Conservation (phyloP, 768 basidiomycete genomes). For the Russula earlei region DNA sequence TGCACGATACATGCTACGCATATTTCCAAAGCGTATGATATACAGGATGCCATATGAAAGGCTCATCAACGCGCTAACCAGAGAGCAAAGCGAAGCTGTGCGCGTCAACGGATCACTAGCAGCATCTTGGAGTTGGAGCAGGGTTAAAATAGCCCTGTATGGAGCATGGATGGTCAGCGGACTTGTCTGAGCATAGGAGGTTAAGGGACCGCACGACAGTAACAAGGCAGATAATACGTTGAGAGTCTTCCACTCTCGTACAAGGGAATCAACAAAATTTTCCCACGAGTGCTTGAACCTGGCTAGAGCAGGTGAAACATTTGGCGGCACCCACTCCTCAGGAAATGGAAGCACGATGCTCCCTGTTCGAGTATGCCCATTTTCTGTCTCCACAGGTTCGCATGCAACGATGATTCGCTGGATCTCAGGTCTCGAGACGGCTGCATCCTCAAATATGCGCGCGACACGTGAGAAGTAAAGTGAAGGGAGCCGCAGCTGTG, state of each 20-base stretch:
- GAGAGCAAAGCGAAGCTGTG: slow-evolving; percentile 51
- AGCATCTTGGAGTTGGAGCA: slow-evolving; percentile 49
- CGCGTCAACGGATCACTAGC: slow-evolving; percentile 52
- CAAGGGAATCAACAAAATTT: slow-evolving; percentile 55
- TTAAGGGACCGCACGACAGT: not conserved
- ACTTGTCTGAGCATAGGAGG: not conserved
- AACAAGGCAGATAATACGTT: slow-evolving; percentile 65
- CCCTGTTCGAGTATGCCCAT: not conserved
- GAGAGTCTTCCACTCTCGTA: slow-evolving; percentile 67
- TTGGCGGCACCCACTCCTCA: slow-evolving; percentile 32
- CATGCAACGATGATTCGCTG: slow-evolving; percentile 31
- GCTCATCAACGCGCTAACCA: slow-evolving; percentile 61
- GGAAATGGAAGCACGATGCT: slow-evolving; percentile 24
- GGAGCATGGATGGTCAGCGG: not conserved
- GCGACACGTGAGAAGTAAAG: slow-evolving; percentile 75
- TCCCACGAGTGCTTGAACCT: slow-evolving; percentile 66
- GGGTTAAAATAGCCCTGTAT: slow-evolving; percentile 54
- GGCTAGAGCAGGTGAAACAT: slow-evolving; percentile 53
- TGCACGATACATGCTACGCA: slow-evolving; percentile 64
- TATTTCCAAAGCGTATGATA: slow-evolving; percentile 60
- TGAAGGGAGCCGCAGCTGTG: slow-evolving; percentile 61
- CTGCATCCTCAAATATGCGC: slow-evolving; percentile 66
- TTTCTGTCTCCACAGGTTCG: not conserved
- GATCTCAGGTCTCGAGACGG: slow-evolving; percentile 67
- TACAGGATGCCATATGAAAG: slow-evolving; percentile 66